A percentile compares a stretch with the other conserved stretches of the same genome.
Evolutionary conservation across 257 asterid genomes (phyloP).

Genomic region (Scutellaria barbata): DNA sequence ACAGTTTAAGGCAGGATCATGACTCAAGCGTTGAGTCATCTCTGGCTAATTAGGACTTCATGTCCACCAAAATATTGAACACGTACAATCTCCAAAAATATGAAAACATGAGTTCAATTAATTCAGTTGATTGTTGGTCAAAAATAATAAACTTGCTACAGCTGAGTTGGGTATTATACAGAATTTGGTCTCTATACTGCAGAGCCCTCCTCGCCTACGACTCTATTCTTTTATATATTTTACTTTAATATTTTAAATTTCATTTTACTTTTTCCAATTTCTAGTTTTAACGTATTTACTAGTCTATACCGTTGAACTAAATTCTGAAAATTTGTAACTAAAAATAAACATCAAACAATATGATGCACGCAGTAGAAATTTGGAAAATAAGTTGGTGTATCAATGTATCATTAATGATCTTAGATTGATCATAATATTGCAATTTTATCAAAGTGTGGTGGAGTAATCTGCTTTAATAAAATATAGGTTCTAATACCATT

Average conservation of each 20-base stretch:
- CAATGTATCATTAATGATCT: too few relatives aligned
- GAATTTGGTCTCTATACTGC: neutral
- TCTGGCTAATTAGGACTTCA: neutral
- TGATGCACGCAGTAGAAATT: too few relatives aligned
- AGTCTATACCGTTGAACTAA: too few relatives aligned
- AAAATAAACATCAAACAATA: too few relatives aligned
- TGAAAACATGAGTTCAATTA: conserved; percentile 13
- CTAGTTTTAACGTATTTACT: too few relatives aligned
- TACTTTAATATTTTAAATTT: neutral
- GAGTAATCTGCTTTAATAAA: too few relatives aligned
- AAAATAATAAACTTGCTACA: conserved; percentile 21
- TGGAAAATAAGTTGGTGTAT: too few relatives aligned
- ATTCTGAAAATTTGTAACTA: too few relatives aligned
- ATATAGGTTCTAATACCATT: too few relatives aligned
- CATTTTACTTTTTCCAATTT: too few relatives aligned
- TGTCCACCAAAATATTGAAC: neutral
- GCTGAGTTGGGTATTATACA: conserved; percentile 22
- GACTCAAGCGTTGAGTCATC: neutral
- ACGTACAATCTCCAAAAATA: neutral
- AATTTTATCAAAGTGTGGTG: too few relatives aligned
- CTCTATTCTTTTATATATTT: neutral
- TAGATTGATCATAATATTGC: too few relatives aligned
- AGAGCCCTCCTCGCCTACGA: neutral
- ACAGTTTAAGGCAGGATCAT: neutral
- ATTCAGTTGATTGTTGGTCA: neutral